Evolutionary conservation across 1,139 yeast species (phyloP), one percentile per base, ranked within the genome.

Genomic region (Oligophagozyma castellii): DNA sequence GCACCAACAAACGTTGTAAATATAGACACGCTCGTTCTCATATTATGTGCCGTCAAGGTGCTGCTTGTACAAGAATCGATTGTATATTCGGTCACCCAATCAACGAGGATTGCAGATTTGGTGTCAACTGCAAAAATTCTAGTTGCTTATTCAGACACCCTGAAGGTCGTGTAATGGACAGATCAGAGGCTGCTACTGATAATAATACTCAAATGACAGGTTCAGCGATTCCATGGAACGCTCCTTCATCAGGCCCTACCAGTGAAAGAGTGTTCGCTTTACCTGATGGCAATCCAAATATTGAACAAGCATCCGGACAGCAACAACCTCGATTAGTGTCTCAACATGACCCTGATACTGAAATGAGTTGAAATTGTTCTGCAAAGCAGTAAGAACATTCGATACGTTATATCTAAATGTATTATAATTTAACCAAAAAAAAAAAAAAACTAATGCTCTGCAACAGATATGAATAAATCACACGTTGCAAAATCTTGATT

Each of bases 51-150:
- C 80, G 93, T 51, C 79, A 73, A 26, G 95, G 95, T 20, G 67
- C 70, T 12, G 63, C 63, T 29, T 83, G 95, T 58, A 65, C 70
- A 16, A 72, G 93, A 54, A 61, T 72, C 29, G 92, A 83, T 53
- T 83, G 95, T 58, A 64, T 69, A 28, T 83, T 80, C 53, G 66
- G 77, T 14, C 95, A 83, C 54, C 93, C 93, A 25, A 58, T 79
- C 28, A 64, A 65, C 38, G 86, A 78, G 46, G 74, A 67, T 30
- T 83, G 95, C 59, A 77, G 79, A 43, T 83, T 74, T 55, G 93
- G 84, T 11, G 61, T 61, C 33, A 69, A 70, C 38, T 83, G 95
- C 58, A 67, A 65, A 38, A 80, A 79, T 51, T 62, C 62, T 32
- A 59, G 62, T 33, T 83, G 95, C 61, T 56, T 73, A 46, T 83